Percentiles rank a stretch among this genome's conserved stretches.
Evolutionary conservation across 1,284 basidiomycete species (phyloP).

Genomic region (Thelephora terrestris): DNA sequence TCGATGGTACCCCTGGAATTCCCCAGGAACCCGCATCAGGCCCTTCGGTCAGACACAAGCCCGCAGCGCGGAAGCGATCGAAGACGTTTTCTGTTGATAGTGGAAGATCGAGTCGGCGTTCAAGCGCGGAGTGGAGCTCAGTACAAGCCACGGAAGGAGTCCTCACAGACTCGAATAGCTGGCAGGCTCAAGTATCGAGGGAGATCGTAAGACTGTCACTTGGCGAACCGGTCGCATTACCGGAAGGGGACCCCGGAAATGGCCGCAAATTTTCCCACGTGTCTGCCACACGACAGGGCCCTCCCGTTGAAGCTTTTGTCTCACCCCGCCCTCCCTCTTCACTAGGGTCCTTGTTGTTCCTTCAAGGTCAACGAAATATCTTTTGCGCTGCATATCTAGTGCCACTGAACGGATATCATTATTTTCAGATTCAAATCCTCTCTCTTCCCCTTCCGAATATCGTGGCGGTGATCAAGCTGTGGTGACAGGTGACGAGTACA

Average conservation of each 20-base stretch:
- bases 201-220: slow-evolving; percentile 32
- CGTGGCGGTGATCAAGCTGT: neutral
- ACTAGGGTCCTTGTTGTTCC: neutral
- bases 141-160: slow-evolving; percentile 27
- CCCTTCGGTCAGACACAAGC: no score
- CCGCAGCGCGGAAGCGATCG: neutral
- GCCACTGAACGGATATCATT: neutral
- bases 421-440: neutral
- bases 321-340: neutral
- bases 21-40: no score
- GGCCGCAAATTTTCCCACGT: slow-evolving; percentile 13
- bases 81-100: slow-evolving; percentile 7
- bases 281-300: slow-evolving; percentile 2
- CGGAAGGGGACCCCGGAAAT: slow-evolving; percentile 10
- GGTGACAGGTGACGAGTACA: neutral
- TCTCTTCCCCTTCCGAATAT: neutral
- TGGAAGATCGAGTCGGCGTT: slow-evolving; percentile 18
- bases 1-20: no score
- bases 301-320: neutral
- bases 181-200: slow-evolving; percentile 34
- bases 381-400: neutral
- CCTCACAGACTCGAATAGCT: slow-evolving; percentile 18
- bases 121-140: slow-evolving; percentile 33
- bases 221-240: slow-evolving; percentile 12
- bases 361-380: neutral